Conservation (phyloP, 1,284 basidiomycete species). For the Sanghuangporus weigelae region DNA sequence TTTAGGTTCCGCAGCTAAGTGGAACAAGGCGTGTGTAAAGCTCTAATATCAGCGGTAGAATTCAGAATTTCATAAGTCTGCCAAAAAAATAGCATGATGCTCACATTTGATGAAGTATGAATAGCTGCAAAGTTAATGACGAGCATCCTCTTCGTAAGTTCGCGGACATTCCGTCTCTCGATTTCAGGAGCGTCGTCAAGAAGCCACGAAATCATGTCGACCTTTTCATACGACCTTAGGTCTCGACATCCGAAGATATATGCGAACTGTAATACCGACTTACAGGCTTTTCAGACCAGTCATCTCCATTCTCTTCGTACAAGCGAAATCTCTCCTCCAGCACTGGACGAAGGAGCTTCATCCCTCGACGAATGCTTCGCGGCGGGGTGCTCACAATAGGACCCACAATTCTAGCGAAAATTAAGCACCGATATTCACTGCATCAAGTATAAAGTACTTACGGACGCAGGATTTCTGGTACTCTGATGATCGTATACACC, state of each 20-base stretch:
- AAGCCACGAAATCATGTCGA: constrained; percentile 15
- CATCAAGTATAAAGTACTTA: not conserved
- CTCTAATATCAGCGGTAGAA: constrained; percentile 23
- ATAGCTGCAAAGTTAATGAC: constrained; percentile 29
- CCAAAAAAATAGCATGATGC: not conserved
- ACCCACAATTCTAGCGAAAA: constrained; percentile 1
- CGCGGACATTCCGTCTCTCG: not conserved
- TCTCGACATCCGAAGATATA: not conserved
- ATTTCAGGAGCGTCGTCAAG: constrained; percentile 14
- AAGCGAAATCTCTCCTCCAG: constrained; percentile 32
- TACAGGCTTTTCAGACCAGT: constrained; percentile 36
- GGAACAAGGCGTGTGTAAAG: constrained; percentile 33
- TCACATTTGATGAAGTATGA: constrained; percentile 28
- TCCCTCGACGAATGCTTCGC: constrained; percentile 17
- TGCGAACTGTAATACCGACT: constrained; percentile 7
- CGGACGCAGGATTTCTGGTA: constrained; percentile 32
- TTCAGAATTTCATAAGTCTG: constrained; percentile 25
- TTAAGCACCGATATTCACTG: not conserved
- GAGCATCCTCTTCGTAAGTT: constrained; percentile 23
- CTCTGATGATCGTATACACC: constrained; percentile 26
- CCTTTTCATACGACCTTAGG: not conserved
- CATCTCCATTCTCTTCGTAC: constrained; percentile 28
- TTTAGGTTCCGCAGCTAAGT: constrained; percentile 37
- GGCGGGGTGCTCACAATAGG: not conserved
- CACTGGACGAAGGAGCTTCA: constrained; percentile 30